These are phyloP conservation scores for Clathrus columnatus DNA, from an alignment of 768 basidiomycete species.

Conservation along the genomic window DNA sequence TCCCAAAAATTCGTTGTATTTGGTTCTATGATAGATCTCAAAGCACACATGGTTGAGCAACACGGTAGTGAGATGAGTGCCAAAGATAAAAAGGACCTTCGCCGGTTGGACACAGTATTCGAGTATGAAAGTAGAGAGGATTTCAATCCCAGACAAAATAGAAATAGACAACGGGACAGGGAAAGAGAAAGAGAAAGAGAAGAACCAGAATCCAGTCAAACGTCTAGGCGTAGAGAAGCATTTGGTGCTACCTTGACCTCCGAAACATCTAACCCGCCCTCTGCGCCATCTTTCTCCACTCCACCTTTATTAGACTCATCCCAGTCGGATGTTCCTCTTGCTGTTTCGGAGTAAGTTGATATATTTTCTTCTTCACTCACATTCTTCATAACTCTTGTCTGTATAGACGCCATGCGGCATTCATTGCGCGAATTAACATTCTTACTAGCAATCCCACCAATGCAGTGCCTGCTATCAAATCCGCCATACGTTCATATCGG, in stretches of 20 bases:
- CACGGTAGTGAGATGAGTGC: constrained; percentile 70
- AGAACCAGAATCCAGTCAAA: constrained; percentile 27
- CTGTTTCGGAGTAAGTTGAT: constrained; percentile 42
- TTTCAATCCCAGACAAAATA: constrained; percentile 33
- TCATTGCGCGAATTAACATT: constrained; percentile 54
- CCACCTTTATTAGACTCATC: constrained; percentile 26
- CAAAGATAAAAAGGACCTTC: constrained; percentile 57
- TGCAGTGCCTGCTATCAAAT: constrained; percentile 55
- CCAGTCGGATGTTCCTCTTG: constrained; percentile 43
- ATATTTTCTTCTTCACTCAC: not conserved
- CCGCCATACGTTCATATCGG: constrained; percentile 72
- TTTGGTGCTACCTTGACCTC: constrained; percentile 54
- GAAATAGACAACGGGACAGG: constrained; percentile 36
- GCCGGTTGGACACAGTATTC: constrained; percentile 56
- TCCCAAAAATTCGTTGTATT: constrained; percentile 95
- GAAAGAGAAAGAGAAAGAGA: constrained; percentile 31
- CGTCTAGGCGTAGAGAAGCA: constrained; percentile 44
- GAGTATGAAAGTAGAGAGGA: constrained; percentile 39
- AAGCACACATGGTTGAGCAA: constrained; percentile 83
- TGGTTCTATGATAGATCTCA: constrained; percentile 74
- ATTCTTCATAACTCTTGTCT: constrained; percentile 2
- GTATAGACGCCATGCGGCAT: constrained; percentile 54
- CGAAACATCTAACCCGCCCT: constrained; percentile 20
- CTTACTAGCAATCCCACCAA: constrained; percentile 48
- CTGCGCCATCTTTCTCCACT: constrained; percentile 14